Evolutionary conservation across 2,329 filamentous ascomycete genomes (phyloP).

Genomic region (Paramyrothecium sp.): DNA sequence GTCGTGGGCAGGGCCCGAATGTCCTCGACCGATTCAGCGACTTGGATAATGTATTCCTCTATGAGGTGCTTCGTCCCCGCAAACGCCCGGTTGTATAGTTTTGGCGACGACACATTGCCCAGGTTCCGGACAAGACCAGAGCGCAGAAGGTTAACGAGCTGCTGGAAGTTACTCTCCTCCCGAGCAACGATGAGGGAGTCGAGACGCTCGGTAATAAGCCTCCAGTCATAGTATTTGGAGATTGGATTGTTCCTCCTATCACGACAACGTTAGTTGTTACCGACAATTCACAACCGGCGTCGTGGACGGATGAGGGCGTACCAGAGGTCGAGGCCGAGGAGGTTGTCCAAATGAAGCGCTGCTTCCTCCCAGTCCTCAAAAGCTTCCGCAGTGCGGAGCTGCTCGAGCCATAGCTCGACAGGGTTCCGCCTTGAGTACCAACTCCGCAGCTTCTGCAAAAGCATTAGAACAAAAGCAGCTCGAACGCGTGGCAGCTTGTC

Average conservation of each 20-base stretch:
- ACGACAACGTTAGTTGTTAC: slow-evolving; percentile 9
- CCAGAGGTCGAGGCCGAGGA: slow-evolving; percentile 81
- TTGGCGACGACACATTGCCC: slow-evolving; percentile 83
- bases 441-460: slow-evolving; percentile 59
- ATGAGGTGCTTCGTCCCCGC: slow-evolving; percentile 88
- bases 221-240: slow-evolving; percentile 82
- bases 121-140: slow-evolving; percentile 80
- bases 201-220: slow-evolving; percentile 76
- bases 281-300: too few species aligned
- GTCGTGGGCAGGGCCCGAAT: slow-evolving; percentile 66
- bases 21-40: slow-evolving; percentile 77
- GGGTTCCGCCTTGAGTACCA: slow-evolving; percentile 68
- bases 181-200: slow-evolving; percentile 68
- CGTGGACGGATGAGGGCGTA: slow-evolving; percentile 31
- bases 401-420: slow-evolving; percentile 63
- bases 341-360: slow-evolving; percentile 79
- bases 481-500: neutral
- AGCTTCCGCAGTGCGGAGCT: slow-evolving; percentile 62
- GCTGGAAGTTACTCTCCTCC: slow-evolving; percentile 69
- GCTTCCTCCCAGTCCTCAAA: slow-evolving; percentile 87
- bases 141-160: slow-evolving; percentile 75
- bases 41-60: slow-evolving; percentile 84
- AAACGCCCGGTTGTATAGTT: slow-evolving; percentile 81
- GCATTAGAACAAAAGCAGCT: slow-evolving; percentile 13
- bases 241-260: slow-evolving; percentile 76